These are phyloP conservation scores for Escallonia rubra DNA, from an alignment of 129 eudicot species.

Conservation along the genomic window DNA sequence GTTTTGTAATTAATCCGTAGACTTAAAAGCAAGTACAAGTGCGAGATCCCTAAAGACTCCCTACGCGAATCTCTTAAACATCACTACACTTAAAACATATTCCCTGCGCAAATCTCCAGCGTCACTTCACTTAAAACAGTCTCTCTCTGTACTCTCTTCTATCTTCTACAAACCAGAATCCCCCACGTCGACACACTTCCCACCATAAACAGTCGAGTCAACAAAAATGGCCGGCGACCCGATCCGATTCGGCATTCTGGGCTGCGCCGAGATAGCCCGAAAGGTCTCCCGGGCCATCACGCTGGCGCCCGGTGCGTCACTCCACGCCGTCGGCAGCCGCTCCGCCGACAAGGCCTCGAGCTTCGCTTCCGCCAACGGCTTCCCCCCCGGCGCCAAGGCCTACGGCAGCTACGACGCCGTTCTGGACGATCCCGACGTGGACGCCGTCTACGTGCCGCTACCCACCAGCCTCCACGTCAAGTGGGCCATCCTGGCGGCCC, in stretches of 20 bases:
- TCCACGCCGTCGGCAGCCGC: slow-evolving; percentile 47
- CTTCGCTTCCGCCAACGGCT: slow-evolving; percentile 30
- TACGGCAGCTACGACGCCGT: slow-evolving; percentile 74
- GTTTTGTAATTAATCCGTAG: too few species aligned
- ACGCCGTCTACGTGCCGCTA: slow-evolving; percentile 67
- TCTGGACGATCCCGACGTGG: slow-evolving; percentile 62
- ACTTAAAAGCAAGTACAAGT: too few species aligned
- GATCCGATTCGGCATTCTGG: slow-evolving; percentile 63
- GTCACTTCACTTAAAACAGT: neutral
- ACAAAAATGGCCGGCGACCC: slow-evolving; percentile 10
- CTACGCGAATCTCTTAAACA: too few species aligned
- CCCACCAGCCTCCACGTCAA: slow-evolving; percentile 65
- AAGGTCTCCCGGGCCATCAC: slow-evolving; percentile 39
- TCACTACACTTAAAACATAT: too few species aligned
- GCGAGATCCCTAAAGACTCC: too few species aligned
- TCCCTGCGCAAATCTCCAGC: too few species aligned
- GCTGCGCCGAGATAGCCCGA: slow-evolving; percentile 58
- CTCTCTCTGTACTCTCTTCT: neutral
- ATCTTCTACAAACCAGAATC: neutral
- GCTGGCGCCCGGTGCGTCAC: slow-evolving; percentile 33
- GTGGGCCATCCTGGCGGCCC: slow-evolving; percentile 77
- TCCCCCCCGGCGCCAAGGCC: slow-evolving; percentile 21
- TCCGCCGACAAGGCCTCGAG: slow-evolving; percentile 31
- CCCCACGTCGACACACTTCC: neutral
- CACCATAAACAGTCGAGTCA: too few species aligned